A percentile compares a stretch with the other conserved stretches of the same genome.
These are phyloP conservation scores for Phytopythium aichiense DNA, from an alignment of 352 stramenopile genomes.

Conservation along the genomic window DNA sequence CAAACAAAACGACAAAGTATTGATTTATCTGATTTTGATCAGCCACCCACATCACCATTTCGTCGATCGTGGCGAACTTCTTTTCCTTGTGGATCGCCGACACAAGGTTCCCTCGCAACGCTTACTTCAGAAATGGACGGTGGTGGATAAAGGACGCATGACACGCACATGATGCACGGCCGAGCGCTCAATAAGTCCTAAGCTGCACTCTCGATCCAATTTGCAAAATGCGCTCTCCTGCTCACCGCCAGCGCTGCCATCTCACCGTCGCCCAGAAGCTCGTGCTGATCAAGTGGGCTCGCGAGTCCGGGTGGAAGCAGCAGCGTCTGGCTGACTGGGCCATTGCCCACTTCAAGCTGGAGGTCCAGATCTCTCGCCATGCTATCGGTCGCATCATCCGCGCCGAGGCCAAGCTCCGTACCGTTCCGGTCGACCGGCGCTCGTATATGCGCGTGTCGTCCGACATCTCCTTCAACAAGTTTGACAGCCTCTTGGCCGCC, in stretches of 20 bases:
- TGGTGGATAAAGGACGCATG: not conserved
- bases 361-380: not conserved
- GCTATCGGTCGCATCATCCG: not conserved
- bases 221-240: not conserved
- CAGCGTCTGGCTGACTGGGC: not conserved
- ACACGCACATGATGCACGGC: not conserved
- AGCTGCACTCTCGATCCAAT: not conserved
- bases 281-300: not conserved
- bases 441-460: not conserved
- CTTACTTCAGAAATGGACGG: not conserved
- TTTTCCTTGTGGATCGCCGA: not conserved
- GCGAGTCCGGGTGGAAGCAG: not conserved
- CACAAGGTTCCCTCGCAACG: not conserved
- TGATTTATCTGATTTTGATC: not conserved
- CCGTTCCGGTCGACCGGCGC: not conserved
- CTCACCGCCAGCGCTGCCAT: not conserved
- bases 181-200: not conserved
- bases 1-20: not conserved
- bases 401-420: not conserved
- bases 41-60: not conserved
- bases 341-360: not conserved
- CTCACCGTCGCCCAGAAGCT: not conserved
- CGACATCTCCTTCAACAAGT: not conserved
- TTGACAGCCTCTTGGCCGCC: not conserved
- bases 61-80: not conserved